These are phyloP conservation scores for Rhizoclosmatium sp. DNA, from an alignment of 192 early-diverging fungal species.

Conservation along the genomic window DNA sequence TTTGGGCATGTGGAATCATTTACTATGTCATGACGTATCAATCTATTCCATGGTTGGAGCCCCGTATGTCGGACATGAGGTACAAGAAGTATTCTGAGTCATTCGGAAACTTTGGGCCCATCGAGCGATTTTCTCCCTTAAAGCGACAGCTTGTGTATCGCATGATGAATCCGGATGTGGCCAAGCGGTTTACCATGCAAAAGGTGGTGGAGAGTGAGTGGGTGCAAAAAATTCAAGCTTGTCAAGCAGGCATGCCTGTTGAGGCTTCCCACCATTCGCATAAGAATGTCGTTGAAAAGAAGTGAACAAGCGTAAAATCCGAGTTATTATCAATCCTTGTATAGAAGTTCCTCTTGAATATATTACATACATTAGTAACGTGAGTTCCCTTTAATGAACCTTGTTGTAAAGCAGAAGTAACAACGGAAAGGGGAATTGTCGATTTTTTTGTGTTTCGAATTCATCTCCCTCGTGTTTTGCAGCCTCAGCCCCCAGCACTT, in stretches of 20 bases:
- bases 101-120: slow-evolving; percentile 68
- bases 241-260: slow-evolving; percentile 49
- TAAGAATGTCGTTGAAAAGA: not conserved
- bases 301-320: not conserved
- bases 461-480: not conserved
- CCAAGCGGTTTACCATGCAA: slow-evolving; percentile 71
- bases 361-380: not conserved
- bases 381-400: not conserved
- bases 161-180: slow-evolving; percentile 83
- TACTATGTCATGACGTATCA: slow-evolving; percentile 67
- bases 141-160: slow-evolving; percentile 75
- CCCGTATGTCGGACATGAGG: slow-evolving; percentile 45
- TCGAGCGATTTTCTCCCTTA: slow-evolving; percentile 71
- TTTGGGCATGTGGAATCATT: slow-evolving; percentile 93
- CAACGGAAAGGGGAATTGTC: slow-evolving; percentile 2
- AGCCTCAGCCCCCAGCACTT: no score
- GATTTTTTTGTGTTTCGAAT: slow-evolving; percentile 16
- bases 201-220: slow-evolving; percentile 78
- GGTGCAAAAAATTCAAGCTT: slow-evolving; percentile 74
- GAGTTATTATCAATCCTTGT: not conserved
- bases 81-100: slow-evolving; percentile 55
- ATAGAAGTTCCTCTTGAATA: not conserved
- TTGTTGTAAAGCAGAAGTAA: not conserved
- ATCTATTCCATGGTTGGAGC: slow-evolving; percentile 63
- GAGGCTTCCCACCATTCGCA: slow-evolving; percentile 26